Base-by-base conservation (phyloP, 139 green algal species). In the Tetradesmus obliquus region DNA sequence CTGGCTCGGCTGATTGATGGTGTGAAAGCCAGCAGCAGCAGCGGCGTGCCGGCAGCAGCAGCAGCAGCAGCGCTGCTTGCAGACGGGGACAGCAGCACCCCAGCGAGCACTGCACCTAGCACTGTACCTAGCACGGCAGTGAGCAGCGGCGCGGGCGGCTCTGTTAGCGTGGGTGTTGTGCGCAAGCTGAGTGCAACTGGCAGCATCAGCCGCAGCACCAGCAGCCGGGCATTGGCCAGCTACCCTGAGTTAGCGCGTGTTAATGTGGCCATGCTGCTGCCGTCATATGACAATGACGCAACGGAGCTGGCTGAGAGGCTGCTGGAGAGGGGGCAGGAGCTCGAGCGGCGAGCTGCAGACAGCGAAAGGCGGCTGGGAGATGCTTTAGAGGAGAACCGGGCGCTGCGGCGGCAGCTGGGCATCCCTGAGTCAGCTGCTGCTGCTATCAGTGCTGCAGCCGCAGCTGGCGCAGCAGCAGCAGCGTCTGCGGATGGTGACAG, bases 1-100 rank as follows among this genome's bases (percentile, higher is more conserved):
- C 55, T 96, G 20, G 82, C 53, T 5, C 69, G 89, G 22, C 45
- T 92, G 66, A 90, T 89, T 19, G 89, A 92, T 3, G 22, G 60
- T 8, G 51, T 92, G 22, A 80, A 55, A 17, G 55, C 51, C 32
- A 79, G 60, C 62, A 60, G 80, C 55, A 84, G 71, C 79, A 20
- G 32, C n/a, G 82, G 82, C 54, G 82, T 17, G 19, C n/a, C 55
- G 2, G 60, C 81, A 72, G 45, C 19, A 51, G 89, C 66, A 54
- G 76, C 22, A 4, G 54, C 71, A 9, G 58, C 87, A 3, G 87
- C 74, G 5, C 74, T 55, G 51, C 13, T 10, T 9, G 20, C 19
- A 32, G 55, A 80, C 7, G 57, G 84, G 7, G 71, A 20, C 69
- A 57, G 24, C 60, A 1, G 15, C 7, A 17, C 19, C 12, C 7